Percentiles rank a stretch among this genome's conserved stretches.
These are phyloP conservation scores for Leccinum olivaceopallidum DNA, from an alignment of 768 basidiomycete genomes.

Conservation along the genomic window DNA sequence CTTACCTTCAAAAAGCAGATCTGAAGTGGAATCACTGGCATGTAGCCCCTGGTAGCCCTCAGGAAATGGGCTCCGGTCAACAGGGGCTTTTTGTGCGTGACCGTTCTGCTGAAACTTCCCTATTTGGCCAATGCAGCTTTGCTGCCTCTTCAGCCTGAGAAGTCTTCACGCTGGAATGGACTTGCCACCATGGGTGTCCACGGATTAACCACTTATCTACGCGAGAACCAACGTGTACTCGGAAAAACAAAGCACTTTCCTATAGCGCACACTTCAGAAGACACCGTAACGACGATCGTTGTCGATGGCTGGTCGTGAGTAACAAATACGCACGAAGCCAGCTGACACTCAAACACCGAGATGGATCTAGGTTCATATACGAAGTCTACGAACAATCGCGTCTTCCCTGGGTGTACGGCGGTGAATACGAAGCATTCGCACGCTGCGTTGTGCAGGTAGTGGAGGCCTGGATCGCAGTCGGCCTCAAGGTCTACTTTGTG, in stretches of 20 bases:
- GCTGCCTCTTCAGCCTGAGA: background rate
- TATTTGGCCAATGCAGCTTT: slow-evolving; percentile 3
- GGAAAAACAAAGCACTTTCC: slow-evolving; percentile 38
- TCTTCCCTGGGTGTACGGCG: slow-evolving; percentile 85
- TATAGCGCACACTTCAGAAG: slow-evolving; percentile 1
- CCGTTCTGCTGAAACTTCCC: background rate
- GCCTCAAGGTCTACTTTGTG: slow-evolving; percentile 68
- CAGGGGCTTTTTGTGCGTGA: background rate
- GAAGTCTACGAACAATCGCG: slow-evolving; percentile 57
- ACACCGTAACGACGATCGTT: slow-evolving; percentile 49
- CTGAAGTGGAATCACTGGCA: background rate
- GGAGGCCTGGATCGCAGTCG: slow-evolving; percentile 66
- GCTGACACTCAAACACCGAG: slow-evolving; percentile 10
- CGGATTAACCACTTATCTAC: slow-evolving; percentile 52
- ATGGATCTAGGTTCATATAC: slow-evolving; percentile 66
- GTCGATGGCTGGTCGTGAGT: slow-evolving; percentile 91
- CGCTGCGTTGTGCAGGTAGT: slow-evolving; percentile 51
- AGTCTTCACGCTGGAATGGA: slow-evolving; percentile 4
- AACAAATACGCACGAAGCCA: background rate
- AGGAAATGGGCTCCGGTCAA: background rate
- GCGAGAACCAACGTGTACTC: slow-evolving; percentile 43
- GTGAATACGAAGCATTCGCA: slow-evolving; percentile 66
- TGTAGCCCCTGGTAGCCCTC: background rate
- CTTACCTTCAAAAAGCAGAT: slow-evolving; percentile 4
- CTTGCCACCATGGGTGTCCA: slow-evolving; percentile 49